These are phyloP conservation scores for Mytilinidion resinicola DNA, from an alignment of 495 filamentous ascomycete genomes.

Conservation along the genomic window DNA sequence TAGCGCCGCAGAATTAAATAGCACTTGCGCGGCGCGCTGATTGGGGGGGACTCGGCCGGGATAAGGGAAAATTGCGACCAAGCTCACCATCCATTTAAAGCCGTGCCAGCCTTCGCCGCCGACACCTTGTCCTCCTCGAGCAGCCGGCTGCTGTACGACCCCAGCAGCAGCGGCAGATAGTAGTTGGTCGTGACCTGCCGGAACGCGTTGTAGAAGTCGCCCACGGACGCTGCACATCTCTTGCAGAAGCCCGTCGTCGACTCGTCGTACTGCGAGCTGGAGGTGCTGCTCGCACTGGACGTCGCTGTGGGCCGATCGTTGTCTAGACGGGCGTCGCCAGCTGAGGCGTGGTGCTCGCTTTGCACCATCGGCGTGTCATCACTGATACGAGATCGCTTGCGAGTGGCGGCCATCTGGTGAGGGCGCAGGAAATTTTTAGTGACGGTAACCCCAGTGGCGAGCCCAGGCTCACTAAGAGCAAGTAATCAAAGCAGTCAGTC, in stretches of 20 bases:
- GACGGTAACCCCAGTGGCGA: background rate
- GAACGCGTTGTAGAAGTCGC: slow-evolving; percentile 31
- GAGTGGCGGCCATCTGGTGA: slow-evolving; percentile 1
- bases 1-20: slow-evolving; percentile 7
- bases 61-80: slow-evolving; percentile 10
- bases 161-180: slow-evolving; percentile 28
- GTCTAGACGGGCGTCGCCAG: background rate
- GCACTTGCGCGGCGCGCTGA: slow-evolving; percentile 12
- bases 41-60: slow-evolving; percentile 19
- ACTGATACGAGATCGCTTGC: slow-evolving; percentile 6
- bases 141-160: slow-evolving; percentile 22
- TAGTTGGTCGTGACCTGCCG: slow-evolving; percentile 27
- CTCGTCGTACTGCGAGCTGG: no score
- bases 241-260: slow-evolving; percentile 26
- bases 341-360: background rate
- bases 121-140: slow-evolving; percentile 1
- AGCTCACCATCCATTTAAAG: slow-evolving; percentile 26
- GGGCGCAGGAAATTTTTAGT: background rate
- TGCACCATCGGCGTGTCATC: slow-evolving; percentile 1
- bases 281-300: background rate
- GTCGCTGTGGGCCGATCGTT: background rate
- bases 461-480: slow-evolving; percentile 1
- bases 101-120: slow-evolving; percentile 11
- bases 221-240: slow-evolving; percentile 20
- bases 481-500: background rate